Conservation (phyloP, 2,329 filamentous ascomycete species). For the Colletotrichum noveboracense region DNA sequence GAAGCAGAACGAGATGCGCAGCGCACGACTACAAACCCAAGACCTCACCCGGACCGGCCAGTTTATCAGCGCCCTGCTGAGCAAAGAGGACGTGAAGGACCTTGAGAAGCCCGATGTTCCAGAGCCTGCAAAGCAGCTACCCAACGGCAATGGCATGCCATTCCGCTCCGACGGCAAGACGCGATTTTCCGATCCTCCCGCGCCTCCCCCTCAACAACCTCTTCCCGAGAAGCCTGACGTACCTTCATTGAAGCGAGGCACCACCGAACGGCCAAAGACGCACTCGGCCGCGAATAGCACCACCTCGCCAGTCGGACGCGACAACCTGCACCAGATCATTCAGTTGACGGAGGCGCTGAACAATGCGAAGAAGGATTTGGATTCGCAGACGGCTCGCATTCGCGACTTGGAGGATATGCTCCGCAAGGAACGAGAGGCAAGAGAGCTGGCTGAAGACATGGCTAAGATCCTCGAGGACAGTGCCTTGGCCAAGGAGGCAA, state of each 20-base stretch:
- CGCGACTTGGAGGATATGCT: conserved; percentile 82
- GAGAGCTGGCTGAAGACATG: conserved; percentile 83
- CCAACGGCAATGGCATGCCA: conserved; percentile 56
- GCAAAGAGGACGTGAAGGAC: conserved; percentile 71
- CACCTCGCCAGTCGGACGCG: conserved; percentile 61
- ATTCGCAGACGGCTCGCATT: conserved; percentile 80
- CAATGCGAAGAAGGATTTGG: conserved; percentile 84
- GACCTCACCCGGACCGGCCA: conserved; percentile 84
- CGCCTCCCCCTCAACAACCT: conserved; percentile 90
- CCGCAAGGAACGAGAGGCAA: conserved; percentile 78
- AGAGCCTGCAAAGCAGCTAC: conserved; percentile 54
- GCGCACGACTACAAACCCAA: conserved; percentile 84
- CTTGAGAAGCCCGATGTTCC: conserved; percentile 54
- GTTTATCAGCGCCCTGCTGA: conserved; percentile 78
- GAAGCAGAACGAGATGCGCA: conserved; percentile 83
- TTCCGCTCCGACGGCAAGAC: conserved; percentile 78
- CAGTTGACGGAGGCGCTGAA: conserved; percentile 85
- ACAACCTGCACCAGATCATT: conserved; percentile 74
- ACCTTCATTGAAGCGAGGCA: conserved; percentile 74
- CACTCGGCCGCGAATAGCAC: conserved; percentile 43
- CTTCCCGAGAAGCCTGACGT: conserved; percentile 91
- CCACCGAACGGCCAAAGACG: conserved; percentile 76
- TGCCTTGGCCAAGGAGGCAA: conserved; percentile 38
- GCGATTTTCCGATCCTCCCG: conserved; percentile 90
- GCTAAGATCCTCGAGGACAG: conserved; percentile 72